These are phyloP conservation scores for Glonium stellatum DNA, from an alignment of 495 filamentous ascomycete genomes.

Conservation along the genomic window DNA sequence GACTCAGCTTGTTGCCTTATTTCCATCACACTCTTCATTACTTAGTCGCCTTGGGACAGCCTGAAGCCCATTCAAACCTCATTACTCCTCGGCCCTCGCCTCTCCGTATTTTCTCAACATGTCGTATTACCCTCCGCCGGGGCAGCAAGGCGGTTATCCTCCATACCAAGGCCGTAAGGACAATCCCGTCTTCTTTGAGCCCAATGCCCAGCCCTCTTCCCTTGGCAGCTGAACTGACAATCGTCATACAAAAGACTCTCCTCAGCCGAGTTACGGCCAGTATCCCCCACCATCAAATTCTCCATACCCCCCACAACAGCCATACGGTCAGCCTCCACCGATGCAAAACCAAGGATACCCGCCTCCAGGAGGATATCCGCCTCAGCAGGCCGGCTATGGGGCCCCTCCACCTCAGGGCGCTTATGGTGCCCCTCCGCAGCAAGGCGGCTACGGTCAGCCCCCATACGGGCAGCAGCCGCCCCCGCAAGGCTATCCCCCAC, in stretches of 20 bases:
- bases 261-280: slow-evolving; percentile 20
- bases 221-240: slow-evolving; percentile 15
- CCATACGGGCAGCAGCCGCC: slow-evolving; percentile 11
- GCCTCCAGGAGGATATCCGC: slow-evolving; percentile 13
- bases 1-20: no score
- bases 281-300: slow-evolving; percentile 6
- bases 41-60: no score
- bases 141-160: slow-evolving; percentile 15
- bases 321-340: slow-evolving; percentile 26
- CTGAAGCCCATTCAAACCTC: background rate
- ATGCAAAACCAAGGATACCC: slow-evolving; percentile 26
- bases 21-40: no score
- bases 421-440: slow-evolving; percentile 3
- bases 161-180: slow-evolving; percentile 16
- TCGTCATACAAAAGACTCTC: background rate
- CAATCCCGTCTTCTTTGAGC: background rate
- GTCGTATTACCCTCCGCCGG: slow-evolving; percentile 11
- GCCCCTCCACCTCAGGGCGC: slow-evolving; percentile 11
- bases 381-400: slow-evolving; percentile 1
- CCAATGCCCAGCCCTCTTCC: background rate
- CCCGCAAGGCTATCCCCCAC: background rate
- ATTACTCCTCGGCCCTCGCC: background rate
- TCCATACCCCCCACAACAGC: slow-evolving; percentile 15
- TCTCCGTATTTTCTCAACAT: background rate
- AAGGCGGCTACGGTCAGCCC: slow-evolving; percentile 3